phyloP scores from a whole-genome alignment of 176 grass and related monocot genomes.

The Avena atlantica region DNA sequence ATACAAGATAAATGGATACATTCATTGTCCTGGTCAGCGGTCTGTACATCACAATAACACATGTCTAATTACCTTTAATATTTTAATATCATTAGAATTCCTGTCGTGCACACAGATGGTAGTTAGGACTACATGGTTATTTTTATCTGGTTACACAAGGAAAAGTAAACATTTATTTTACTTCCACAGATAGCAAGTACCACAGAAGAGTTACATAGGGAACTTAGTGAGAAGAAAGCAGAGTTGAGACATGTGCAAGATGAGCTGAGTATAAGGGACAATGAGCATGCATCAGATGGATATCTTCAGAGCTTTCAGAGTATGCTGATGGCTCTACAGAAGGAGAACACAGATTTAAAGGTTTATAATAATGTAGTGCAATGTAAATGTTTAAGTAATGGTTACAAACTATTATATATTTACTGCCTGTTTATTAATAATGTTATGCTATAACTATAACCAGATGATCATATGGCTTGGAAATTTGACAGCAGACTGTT shows the following conservation, averaged over 20 bases:
- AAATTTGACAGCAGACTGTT: constrained; percentile 22
- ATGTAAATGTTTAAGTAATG: constrained; percentile 15
- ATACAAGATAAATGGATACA: background rate
- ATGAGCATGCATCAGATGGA: constrained; percentile 48
- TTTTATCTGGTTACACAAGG: constrained; percentile 9
- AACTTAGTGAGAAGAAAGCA: constrained; percentile 70
- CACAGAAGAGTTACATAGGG: constrained; percentile 65
- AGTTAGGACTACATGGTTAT: background rate
- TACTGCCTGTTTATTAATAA: background rate
- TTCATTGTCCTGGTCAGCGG: background rate
- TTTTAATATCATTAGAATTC: constrained; percentile 21
- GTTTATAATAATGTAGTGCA: constrained; percentile 56
- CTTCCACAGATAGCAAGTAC: constrained; percentile 59
- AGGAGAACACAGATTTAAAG: constrained; percentile 83
- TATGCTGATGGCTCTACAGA: constrained; percentile 65
- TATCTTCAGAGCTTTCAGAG: constrained; percentile 62
- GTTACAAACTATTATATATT: constrained; percentile 10
- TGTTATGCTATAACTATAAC: background rate
- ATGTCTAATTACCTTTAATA: constrained; percentile 1
- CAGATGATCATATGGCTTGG: background rate
- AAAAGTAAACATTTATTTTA: constrained; percentile 9
- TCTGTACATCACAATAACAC: background rate
- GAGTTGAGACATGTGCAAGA: constrained; percentile 64
- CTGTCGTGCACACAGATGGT: background rate
- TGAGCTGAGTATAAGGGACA: constrained; percentile 58